Evolutionary conservation across 176 grass and related monocot species (phyloP).

Genomic region (Aechmea fasciata): DNA sequence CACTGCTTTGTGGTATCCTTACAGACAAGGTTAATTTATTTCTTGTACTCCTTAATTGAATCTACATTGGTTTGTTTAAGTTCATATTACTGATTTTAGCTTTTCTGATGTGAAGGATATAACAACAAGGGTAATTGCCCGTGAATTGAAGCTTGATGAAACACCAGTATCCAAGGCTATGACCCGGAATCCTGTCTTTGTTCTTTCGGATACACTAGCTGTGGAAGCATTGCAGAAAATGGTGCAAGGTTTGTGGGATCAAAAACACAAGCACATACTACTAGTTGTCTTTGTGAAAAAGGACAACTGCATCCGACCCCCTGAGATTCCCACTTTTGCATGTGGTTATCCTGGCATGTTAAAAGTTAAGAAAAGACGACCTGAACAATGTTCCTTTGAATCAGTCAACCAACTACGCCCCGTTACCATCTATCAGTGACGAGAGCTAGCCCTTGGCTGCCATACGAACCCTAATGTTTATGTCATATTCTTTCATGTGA

Average conservation of each 20-base stretch:
- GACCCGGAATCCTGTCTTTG: slow-evolving; percentile 85
- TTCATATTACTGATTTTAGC: neutral
- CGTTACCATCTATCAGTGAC: too few species aligned
- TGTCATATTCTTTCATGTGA: too few species aligned
- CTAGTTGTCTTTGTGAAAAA: neutral
- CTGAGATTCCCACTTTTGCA: too few species aligned
- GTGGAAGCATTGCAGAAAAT: slow-evolving; percentile 98
- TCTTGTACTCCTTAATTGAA: slow-evolving; percentile 5
- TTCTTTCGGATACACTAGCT: slow-evolving; percentile 76
- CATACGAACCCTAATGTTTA: too few species aligned
- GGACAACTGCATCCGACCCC: neutral
- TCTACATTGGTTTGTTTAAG: neutral
- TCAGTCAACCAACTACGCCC: too few species aligned
- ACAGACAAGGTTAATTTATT: slow-evolving; percentile 72
- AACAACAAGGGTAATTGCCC: slow-evolving; percentile 80
- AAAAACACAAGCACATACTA: neutral
- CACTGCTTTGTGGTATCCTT: slow-evolving; percentile 83
- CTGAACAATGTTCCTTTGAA: slow-evolving; percentile 15
- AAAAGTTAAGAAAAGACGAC: too few species aligned
- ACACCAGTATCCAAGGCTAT: slow-evolving; percentile 92
- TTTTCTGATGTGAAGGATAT: slow-evolving; percentile 43
- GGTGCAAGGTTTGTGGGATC: slow-evolving; percentile 63
- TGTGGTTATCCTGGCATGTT: too few species aligned
- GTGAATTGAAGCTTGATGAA: slow-evolving; percentile 87
- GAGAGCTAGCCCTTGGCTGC: neutral